Conservation (phyloP, 2,329 filamentous ascomycete species). For the Diplocarpon rosae region DNA sequence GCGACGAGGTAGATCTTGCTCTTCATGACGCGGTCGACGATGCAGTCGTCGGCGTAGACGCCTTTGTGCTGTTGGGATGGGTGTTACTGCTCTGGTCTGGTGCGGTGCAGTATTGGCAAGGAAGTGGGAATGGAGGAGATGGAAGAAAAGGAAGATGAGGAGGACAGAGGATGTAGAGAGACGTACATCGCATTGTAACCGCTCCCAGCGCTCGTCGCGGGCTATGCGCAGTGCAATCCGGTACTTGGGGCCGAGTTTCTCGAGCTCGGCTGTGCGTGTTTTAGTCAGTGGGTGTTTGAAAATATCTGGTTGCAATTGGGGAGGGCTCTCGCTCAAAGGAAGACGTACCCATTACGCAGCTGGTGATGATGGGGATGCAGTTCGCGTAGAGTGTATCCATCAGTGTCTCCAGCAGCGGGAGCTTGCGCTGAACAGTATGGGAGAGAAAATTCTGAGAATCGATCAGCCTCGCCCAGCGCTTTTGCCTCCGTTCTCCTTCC, state of each 20-base stretch:
- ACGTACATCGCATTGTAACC: conserved; percentile 60
- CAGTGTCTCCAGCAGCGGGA: conserved; percentile 76
- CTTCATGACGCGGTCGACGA: conserved; percentile 62
- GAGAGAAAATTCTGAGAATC: conserved; percentile 59
- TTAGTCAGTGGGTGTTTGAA: too few relatives aligned
- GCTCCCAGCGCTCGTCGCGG: conserved; percentile 77
- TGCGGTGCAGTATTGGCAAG: too few relatives aligned
- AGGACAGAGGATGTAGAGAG: too few relatives aligned
- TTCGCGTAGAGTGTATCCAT: conserved; percentile 94
- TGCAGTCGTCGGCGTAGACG: conserved; percentile 77
- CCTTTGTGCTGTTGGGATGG: conserved; percentile 53
- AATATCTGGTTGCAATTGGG: too few relatives aligned
- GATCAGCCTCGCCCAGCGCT: too few relatives aligned
- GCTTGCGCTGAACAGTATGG: conserved; percentile 83
- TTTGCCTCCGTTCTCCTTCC: too few relatives aligned
- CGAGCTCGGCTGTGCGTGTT: conserved; percentile 59
- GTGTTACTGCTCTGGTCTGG: too few relatives aligned
- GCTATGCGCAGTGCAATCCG: conserved; percentile 77
- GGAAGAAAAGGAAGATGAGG: too few relatives aligned
- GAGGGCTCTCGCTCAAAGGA: too few relatives aligned
- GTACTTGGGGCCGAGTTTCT: conserved; percentile 84
- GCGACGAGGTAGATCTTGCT: conserved; percentile 70
- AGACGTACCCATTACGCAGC: conserved; percentile 41
- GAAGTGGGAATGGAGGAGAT: too few relatives aligned
- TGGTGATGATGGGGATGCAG: conserved; percentile 78